Conservation (phyloP, 1,284 basidiomycete species). For the Chondrostereum purpureum region DNA sequence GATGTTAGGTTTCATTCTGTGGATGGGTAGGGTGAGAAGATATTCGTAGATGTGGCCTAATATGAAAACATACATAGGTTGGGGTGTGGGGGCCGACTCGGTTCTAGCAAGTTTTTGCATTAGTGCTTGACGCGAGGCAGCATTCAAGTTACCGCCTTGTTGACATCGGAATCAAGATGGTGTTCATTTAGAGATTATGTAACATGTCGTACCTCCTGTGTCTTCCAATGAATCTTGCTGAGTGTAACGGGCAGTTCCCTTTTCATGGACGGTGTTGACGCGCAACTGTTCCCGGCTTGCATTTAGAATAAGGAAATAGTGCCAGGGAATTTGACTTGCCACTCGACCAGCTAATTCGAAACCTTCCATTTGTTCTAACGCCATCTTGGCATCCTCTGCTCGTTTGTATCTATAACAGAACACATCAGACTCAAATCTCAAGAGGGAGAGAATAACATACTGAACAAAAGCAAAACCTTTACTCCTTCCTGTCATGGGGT, state of each 20-base stretch:
- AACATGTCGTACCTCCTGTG: conserved; percentile 66
- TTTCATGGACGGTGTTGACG: conserved; percentile 88
- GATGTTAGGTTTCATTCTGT: conserved; percentile 51
- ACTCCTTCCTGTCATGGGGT: conserved; percentile 87
- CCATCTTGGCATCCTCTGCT: conserved; percentile 89
- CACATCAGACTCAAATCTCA: conserved; percentile 4
- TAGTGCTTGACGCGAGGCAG: conserved; percentile 91
- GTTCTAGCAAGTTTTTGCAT: conserved; percentile 98
- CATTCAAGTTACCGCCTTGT: conserved; percentile 88
- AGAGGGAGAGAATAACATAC: conserved; percentile 35
- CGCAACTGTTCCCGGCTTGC: conserved; percentile 50
- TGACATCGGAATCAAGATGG: no score
- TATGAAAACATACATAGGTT: conserved; percentile 55
- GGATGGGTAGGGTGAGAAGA: conserved; percentile 4
- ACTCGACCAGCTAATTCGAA: conserved; percentile 94
- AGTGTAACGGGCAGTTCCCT: conserved; percentile 68
- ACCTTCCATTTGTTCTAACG: conserved; percentile 96
- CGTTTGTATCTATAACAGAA: conserved; percentile 70
- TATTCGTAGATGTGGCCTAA: background rate
- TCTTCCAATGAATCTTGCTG: conserved; percentile 79
- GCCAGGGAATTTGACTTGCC: conserved; percentile 38
- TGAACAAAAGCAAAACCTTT: conserved; percentile 99
- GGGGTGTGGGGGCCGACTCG: conserved; percentile 55
- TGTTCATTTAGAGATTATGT: no score
- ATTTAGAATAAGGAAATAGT: conserved; percentile 10